Evolutionary conservation across 768 basidiomycete species (phyloP).

Genomic region (Cystofilobasidium ferigula): DNA sequence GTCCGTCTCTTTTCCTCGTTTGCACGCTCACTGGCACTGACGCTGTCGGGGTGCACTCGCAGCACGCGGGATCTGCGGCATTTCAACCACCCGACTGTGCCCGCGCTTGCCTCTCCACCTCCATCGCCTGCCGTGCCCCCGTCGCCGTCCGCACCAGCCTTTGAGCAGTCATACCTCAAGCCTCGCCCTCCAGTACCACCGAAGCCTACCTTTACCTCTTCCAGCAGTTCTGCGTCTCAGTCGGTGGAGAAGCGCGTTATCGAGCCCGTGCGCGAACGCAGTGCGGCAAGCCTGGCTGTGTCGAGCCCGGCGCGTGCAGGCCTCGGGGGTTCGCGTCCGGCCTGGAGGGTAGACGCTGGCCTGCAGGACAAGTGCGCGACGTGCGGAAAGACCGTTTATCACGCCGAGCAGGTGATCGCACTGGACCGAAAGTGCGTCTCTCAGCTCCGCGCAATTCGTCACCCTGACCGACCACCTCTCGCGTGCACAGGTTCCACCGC

Average conservation of each 20-base stretch:
- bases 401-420: neutral
- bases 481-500: neutral
- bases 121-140: neutral
- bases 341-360: neutral
- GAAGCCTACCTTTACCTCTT: neutral
- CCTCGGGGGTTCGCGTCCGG: too few species aligned
- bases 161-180: neutral
- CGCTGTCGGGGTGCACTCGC: neutral
- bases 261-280: neutral
- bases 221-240: neutral
- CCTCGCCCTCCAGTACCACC: neutral
- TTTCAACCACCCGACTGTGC: neutral
- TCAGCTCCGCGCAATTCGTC: neutral
- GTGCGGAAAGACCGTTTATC: neutral
- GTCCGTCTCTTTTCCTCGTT: neutral
- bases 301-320: too few species aligned
- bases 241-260: neutral
- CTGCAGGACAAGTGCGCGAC: neutral
- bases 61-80: conserved; percentile 5
- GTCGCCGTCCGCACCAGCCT: neutral
- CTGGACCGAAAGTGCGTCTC: neutral
- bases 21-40: neutral
- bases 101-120: neutral
- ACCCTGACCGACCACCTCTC: neutral
- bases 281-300: neutral